Evolutionary conservation across 1,139 yeast species (phyloP).

Genomic region (Scheffersomyces parashehatae): DNA sequence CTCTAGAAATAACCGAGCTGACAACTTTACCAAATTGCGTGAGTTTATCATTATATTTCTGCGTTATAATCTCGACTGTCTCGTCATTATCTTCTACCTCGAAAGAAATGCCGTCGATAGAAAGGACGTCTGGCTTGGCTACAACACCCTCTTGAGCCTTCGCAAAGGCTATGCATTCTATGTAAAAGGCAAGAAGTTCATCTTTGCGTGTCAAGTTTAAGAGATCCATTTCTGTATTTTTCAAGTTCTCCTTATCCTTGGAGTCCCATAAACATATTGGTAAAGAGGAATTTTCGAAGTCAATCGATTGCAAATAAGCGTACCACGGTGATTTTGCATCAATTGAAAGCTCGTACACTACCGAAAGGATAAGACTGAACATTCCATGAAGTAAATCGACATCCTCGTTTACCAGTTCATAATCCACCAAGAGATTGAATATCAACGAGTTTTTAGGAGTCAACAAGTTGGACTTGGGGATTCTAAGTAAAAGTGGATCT

Average conservation of each 20-base stretch:
- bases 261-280: conserved; percentile 72
- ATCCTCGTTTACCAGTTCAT: conserved; percentile 24
- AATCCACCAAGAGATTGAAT: conserved; percentile 66
- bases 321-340: conserved; percentile 75
- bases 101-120: conserved; percentile 9
- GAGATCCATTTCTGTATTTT: conserved; percentile 68
- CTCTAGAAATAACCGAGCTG: conserved; percentile 70
- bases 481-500: conserved; percentile 37
- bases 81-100: conserved; percentile 5
- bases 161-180: conserved; percentile 55
- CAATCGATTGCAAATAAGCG: conserved; percentile 60
- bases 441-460: conserved; percentile 63
- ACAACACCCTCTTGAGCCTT: conserved; percentile 23
- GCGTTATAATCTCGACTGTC: conserved; percentile 7
- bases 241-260: conserved; percentile 45
- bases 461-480: conserved; percentile 55
- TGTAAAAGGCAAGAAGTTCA: conserved; percentile 58
- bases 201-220: conserved; percentile 61
- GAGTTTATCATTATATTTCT: conserved; percentile 22
- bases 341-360: conserved; percentile 61
- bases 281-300: conserved; percentile 31
- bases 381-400: conserved; percentile 53
- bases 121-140: conserved; percentile 41
- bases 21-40: conserved; percentile 51
- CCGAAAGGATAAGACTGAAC: conserved; percentile 65